Evolutionary conservation across 2,329 filamentous ascomycete genomes (phyloP).

Genomic region (Septoria linicola): DNA sequence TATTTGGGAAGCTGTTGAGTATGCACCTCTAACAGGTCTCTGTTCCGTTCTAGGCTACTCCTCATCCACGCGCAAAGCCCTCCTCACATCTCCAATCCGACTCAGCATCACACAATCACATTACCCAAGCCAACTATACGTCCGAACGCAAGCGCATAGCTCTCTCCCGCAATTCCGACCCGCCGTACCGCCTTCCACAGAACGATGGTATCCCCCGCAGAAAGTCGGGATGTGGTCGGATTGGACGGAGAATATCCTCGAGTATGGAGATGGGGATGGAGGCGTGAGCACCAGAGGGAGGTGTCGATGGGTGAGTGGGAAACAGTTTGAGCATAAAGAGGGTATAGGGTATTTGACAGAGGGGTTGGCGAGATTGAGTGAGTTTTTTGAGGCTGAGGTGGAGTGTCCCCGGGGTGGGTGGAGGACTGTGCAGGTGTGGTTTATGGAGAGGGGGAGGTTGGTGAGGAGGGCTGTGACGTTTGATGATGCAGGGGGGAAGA

Average conservation of each 20-base stretch:
- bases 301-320: constrained; percentile 22
- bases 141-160: constrained; percentile 10
- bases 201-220: constrained; percentile 22
- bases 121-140: constrained; percentile 22
- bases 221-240: constrained; percentile 11
- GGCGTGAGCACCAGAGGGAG: constrained; percentile 7
- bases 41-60: background rate
- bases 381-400: constrained; percentile 23
- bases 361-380: constrained; percentile 14
- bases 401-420: constrained; percentile 14
- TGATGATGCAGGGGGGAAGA: background rate
- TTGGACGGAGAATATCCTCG: constrained; percentile 10
- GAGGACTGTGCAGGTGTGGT: constrained; percentile 23
- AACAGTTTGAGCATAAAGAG: constrained; percentile 13
- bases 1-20: too few species aligned
- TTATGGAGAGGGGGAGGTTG: constrained; percentile 22
- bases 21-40: too few species aligned
- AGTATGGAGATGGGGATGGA: background rate
- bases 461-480: constrained; percentile 26
- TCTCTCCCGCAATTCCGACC: background rate
- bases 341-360: constrained; percentile 22
- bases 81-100: constrained; percentile 15
- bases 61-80: constrained; percentile 9
- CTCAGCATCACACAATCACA: constrained; percentile 20
- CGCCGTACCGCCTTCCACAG: constrained; percentile 5